Percentiles rank a stretch among this genome's conserved stretches.
Evolutionary conservation across 2,329 filamentous ascomycete species (phyloP).

Genomic region (Hypocrella siamensis): DNA sequence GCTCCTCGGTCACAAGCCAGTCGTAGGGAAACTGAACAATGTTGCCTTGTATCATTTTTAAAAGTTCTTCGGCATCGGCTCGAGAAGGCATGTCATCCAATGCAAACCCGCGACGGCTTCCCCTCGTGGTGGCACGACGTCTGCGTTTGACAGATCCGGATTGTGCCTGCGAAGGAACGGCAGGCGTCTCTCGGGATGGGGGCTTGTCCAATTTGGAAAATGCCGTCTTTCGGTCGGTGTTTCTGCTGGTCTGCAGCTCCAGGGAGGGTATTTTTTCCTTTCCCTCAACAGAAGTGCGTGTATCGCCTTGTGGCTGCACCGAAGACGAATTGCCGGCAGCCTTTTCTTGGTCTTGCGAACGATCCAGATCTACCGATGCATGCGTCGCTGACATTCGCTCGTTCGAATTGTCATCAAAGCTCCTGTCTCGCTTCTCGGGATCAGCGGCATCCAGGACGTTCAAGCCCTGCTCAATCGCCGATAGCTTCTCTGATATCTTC

Average conservation of each 20-base stretch:
- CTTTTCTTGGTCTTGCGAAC: constrained; percentile 8
- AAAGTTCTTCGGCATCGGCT: constrained; percentile 64
- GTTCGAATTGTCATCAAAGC: constrained; percentile 18
- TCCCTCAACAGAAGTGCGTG: constrained; percentile 33
- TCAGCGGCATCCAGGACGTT: constrained; percentile 17
- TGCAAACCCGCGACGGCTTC: constrained; percentile 46
- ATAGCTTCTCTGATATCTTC: constrained; percentile 13
- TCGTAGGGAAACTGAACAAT: constrained; percentile 91
- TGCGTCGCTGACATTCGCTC: constrained; percentile 4
- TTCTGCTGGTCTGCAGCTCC: constrained; percentile 21
- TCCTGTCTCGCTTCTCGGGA: constrained; percentile 12
- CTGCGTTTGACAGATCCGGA: constrained; percentile 42
- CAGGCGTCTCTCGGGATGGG: constrained; percentile 18
- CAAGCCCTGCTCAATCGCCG: constrained; percentile 8
- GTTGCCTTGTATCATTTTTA: constrained; percentile 72
- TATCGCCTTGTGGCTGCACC: constrained; percentile 16
- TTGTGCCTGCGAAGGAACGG: constrained; percentile 13
- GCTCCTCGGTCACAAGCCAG: constrained; percentile 84
- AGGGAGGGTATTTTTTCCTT: constrained; percentile 14
- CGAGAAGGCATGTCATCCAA: constrained; percentile 63
- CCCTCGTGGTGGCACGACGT: constrained; percentile 54
- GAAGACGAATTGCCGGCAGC: background rate
- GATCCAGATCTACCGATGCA: constrained; percentile 22
- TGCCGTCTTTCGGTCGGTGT: constrained; percentile 35
- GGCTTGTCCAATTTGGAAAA: constrained; percentile 39